phyloP scores from a whole-genome alignment of 768 basidiomycete genomes.

The Sporobolomyces phaffii region DNA sequence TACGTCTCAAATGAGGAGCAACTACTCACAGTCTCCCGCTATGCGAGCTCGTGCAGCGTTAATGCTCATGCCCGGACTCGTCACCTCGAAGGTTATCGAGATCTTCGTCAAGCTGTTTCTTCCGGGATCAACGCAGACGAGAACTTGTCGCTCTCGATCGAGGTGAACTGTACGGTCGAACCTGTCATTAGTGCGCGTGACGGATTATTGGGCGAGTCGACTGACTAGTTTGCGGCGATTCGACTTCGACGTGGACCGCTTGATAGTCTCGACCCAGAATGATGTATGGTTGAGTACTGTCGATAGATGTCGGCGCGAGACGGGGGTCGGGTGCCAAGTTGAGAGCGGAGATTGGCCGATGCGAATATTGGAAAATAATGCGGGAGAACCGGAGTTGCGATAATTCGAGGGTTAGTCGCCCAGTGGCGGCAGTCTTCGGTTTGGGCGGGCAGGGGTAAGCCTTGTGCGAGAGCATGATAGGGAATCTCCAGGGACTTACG shows the following conservation, averaged over 20 bases:
- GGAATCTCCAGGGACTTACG: too few relatives aligned
- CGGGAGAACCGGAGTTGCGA: conserved; percentile 63
- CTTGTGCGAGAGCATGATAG: too few relatives aligned
- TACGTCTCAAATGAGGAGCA: too few relatives aligned
- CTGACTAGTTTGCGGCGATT: conserved; percentile 44
- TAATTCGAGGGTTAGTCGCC: conserved; percentile 62
- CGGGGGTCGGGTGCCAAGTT: conserved; percentile 29
- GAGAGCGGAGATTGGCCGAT: conserved; percentile 26
- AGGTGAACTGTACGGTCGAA: conserved; percentile 30
- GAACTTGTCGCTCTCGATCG: conserved; percentile 42
- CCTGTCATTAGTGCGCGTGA: background rate
- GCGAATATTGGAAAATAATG: conserved; percentile 60
- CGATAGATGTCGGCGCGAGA: background rate
- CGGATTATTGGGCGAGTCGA: background rate
- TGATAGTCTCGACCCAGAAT: conserved; percentile 60
- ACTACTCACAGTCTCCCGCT: background rate
- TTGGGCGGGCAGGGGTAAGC: too few relatives aligned
- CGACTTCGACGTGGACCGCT: conserved; percentile 60
- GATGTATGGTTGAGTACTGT: conserved; percentile 46
- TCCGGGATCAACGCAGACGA: conserved; percentile 43
- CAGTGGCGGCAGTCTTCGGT: conserved; percentile 61
- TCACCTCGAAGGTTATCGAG: conserved; percentile 3
- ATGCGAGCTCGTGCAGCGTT: background rate
- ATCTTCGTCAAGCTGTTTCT: conserved; percentile 38
- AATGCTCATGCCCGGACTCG: conserved; percentile 8